Conservation (phyloP, 2,329 filamentous ascomycete genomes). For the Fusarium globosum region DNA sequence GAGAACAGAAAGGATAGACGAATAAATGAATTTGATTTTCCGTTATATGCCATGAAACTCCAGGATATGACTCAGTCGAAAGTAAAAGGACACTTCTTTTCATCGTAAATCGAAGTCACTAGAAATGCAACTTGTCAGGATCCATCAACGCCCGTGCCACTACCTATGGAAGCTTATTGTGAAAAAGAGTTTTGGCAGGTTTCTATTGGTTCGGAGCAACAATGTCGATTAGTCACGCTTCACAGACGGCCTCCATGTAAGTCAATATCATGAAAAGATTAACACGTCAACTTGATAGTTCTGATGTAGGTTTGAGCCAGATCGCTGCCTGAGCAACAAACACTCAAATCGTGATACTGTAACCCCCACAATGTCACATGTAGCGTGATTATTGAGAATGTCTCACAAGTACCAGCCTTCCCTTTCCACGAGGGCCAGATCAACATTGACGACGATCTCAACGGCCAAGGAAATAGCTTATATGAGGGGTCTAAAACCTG, state of each 20-base stretch:
- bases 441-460: constrained; percentile 18
- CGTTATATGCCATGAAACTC: constrained; percentile 1
- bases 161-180: neutral
- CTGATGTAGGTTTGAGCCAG: neutral
- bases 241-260: constrained; percentile 15
- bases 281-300: neutral
- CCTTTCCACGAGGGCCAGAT: constrained; percentile 5
- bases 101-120: constrained; percentile 42
- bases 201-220: constrained; percentile 30
- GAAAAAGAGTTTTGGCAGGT: constrained; percentile 33
- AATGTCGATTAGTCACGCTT: constrained; percentile 32
- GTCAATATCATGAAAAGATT: neutral
- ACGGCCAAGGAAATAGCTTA: constrained; percentile 2
- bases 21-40: neutral
- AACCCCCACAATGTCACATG: neutral
- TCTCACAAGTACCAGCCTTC: constrained; percentile 30
- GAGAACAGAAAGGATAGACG: neutral
- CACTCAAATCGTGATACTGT: neutral
- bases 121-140: constrained; percentile 47
- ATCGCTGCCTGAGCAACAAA: neutral
- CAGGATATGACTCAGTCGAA: constrained; percentile 38
- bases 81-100: constrained; percentile 41
- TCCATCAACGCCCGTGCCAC: constrained; percentile 14
- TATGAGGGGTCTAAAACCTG: constrained; percentile 16
- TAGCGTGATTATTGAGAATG: constrained; percentile 22